Evolutionary conservation across 768 basidiomycete species (phyloP).

Genomic region (Xerocomus brunneocitrinus): DNA sequence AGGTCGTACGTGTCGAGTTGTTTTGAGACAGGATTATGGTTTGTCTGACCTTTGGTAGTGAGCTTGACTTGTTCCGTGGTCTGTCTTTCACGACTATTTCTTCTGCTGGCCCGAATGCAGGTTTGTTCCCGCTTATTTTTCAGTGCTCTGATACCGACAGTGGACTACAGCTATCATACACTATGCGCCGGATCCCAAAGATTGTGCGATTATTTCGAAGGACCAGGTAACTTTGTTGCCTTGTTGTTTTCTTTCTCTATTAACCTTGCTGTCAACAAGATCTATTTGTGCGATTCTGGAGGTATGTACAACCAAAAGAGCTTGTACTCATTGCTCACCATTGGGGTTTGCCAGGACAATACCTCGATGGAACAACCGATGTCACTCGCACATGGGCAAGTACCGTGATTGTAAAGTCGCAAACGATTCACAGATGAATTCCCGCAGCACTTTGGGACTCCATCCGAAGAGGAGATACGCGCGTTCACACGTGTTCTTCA

Average conservation of each 20-base stretch:
- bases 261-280: conserved; percentile 43
- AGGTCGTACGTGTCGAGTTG: conserved; percentile 57
- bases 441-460: conserved; percentile 79
- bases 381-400: conserved; percentile 84
- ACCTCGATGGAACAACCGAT: conserved; percentile 92
- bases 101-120: conserved; percentile 86
- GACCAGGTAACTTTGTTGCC: conserved; percentile 49
- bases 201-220: conserved; percentile 70
- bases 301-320: conserved; percentile 36
- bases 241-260: not conserved
- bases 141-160: not conserved
- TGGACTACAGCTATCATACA: conserved; percentile 76
- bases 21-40: not conserved
- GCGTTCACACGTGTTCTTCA: conserved; percentile 91
- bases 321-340: not conserved
- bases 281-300: conserved; percentile 85
- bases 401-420: not conserved
- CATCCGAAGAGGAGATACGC: conserved; percentile 75
- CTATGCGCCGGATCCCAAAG: conserved; percentile 73
- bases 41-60: conserved; percentile 38
- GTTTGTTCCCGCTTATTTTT: conserved; percentile 37
- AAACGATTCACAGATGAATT: not conserved
- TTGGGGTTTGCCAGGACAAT: conserved; percentile 52
- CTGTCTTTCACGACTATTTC: conserved; percentile 92
- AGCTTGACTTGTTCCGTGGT: conserved; percentile 77